These are phyloP conservation scores for Rhizomucor miehei DNA, from an alignment of 371 early-diverging fungal genomes.

Conservation along the genomic window DNA sequence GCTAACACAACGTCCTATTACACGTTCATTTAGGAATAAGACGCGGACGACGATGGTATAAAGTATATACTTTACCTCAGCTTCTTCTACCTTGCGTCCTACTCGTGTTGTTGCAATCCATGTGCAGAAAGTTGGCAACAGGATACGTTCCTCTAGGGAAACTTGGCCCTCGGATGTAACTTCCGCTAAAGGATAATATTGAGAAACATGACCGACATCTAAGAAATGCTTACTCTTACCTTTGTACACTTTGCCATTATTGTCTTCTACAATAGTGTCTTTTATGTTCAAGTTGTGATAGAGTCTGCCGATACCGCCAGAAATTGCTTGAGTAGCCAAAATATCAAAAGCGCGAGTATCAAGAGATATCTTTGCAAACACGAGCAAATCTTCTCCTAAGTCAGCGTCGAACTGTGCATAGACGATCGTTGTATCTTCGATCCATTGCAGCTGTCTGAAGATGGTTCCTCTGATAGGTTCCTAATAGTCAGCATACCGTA, in stretches of 20 bases:
- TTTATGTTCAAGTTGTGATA: constrained; percentile 25
- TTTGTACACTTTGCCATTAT: constrained; percentile 42
- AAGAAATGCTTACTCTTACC: constrained; percentile 16
- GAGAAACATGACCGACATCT: too few species aligned
- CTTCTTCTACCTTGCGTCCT: constrained; percentile 17
- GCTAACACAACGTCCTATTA: constrained; percentile 58
- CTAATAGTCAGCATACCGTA: neutral
- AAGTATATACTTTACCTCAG: neutral
- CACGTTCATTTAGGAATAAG: neutral
- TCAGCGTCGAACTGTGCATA: constrained; percentile 34
- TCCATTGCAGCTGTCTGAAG: constrained; percentile 37
- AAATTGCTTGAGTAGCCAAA: constrained; percentile 15
- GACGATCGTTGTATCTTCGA: constrained; percentile 21
- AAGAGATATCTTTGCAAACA: constrained; percentile 13
- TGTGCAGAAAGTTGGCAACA: constrained; percentile 45
- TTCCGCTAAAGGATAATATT: constrained; percentile 6
- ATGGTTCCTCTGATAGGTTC: neutral
- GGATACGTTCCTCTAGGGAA: too few species aligned
- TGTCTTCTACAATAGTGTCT: constrained; percentile 48
- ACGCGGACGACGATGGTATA: too few species aligned
- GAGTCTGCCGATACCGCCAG: constrained; percentile 19
- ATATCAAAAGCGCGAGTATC: constrained; percentile 3
- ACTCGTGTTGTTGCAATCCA: constrained; percentile 66
- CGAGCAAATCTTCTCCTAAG: constrained; percentile 22
- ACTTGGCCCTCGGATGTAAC: too few species aligned